phyloP scores from a whole-genome alignment of 225 moss, liverwort and hornwort genomes.

The Physcomitrellopsis africana region DNA sequence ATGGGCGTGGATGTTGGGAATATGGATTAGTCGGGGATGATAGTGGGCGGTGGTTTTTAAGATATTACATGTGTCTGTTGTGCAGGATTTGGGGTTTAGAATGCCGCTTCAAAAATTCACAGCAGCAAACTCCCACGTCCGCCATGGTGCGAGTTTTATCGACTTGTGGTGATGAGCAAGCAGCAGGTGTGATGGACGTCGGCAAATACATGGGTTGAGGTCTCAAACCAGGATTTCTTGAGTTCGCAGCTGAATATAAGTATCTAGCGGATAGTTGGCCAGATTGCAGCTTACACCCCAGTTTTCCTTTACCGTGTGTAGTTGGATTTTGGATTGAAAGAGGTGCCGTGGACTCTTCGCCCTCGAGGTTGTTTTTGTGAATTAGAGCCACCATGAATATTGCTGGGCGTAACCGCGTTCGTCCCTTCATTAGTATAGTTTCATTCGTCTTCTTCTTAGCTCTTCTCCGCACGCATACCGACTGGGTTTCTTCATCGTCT shows the following conservation, averaged over 20 bases:
- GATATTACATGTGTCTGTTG: background rate
- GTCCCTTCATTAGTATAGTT: constrained; percentile 45
- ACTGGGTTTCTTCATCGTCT: constrained; percentile 21
- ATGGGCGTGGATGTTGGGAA: background rate
- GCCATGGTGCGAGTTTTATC: constrained; percentile 11
- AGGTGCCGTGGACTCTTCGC: background rate
- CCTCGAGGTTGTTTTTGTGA: constrained; percentile 5
- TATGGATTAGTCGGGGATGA: background rate
- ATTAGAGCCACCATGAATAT: constrained; percentile 39
- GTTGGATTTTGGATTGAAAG: constrained; percentile 33
- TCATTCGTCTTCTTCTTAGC: constrained; percentile 53
- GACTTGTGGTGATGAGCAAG: constrained; percentile 19
- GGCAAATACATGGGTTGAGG: too few species aligned
- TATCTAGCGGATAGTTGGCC: background rate
- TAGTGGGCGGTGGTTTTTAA: constrained; percentile 4
- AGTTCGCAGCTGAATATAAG: too few species aligned
- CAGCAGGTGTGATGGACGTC: too few species aligned
- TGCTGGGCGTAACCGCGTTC: constrained; percentile 36
- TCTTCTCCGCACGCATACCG: constrained; percentile 47
- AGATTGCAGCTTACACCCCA: too few species aligned
- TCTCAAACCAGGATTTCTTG: too few species aligned
- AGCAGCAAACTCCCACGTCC: too few species aligned
- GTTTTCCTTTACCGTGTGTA: background rate
- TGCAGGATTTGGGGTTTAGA: constrained; percentile 22
- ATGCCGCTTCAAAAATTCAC: background rate